Evolutionary conservation across 2,329 filamentous ascomycete genomes (phyloP), one percentile per base, ranked within the genome.

Genomic region (Trichophyton rubrum): DNA sequence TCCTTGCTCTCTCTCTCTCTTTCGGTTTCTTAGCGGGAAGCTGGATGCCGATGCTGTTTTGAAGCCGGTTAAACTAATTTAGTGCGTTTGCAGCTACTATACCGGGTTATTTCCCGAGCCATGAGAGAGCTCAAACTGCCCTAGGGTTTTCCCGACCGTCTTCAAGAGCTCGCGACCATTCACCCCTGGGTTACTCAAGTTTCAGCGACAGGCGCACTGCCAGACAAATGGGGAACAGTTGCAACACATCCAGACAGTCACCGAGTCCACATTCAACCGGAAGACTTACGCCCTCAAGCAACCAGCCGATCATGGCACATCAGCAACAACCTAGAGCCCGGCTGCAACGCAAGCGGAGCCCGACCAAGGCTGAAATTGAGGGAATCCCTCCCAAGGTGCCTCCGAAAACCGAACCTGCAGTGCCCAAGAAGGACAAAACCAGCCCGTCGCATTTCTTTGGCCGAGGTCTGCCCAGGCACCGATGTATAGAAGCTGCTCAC

Each of bases 61-160:
- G 22, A 11, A 53, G 33, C 24, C 15, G 22, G 49, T 53, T 27
- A 33, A 30, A 43, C 49, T 53, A 33, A 53, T 33, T 33, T 33
- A 47, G 49, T 24, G 20, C 13, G 15, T 24, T n/a, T 27, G n/a
- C 56, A 70, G 68, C 68, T 57, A 69, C 68, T 20, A 67, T 69
- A 49, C 68, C 68, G 3, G 68, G 65, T n/a, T 64, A 63, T 53
- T 66, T 64, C 60, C 67, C 65, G 8, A 43, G 66, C 30, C 65
- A 67, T 61, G 67, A 68, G 35, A 62, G 68, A 60, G 69, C 68
- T 20, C 63, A 65, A 51, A 70, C 67, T 59, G 67, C 64, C 11
- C 67, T 67, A 13, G 63, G 62, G 15, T 56, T 53, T 30, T 24
- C 49, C n/a, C 38, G 55, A 3, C 33, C 33, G 2, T 57, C 55